Evolutionary conservation across 2,329 filamentous ascomycete genomes (phyloP), one percentile per base, ranked within the genome.

Genomic region (Cercospora sojina): DNA sequence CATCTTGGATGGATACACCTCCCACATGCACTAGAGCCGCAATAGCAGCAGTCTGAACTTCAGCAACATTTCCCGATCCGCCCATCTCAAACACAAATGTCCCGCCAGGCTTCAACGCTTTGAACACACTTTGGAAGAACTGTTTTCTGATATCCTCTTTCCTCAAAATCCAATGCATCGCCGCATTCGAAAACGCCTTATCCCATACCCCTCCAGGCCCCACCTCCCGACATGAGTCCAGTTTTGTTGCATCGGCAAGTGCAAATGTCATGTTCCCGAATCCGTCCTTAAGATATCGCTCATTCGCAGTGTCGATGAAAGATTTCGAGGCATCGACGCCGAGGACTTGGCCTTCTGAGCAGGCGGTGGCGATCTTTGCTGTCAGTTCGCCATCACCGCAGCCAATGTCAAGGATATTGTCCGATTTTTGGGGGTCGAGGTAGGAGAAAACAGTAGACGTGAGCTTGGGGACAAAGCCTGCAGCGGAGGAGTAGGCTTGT

Each of bases 21-120:
- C 86, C 83, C 1, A 83, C 81, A 16, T 81, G 75, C 1, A 79
- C 76, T 1, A 90, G 79, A 1, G 84, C 84, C 16, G 81, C 79
- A 3, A 88, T 77, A 7, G 90, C 78, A 1, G 86, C 86, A 0
- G 85, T 80, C 29, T 86, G 83, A 70, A 90, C 84, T 77, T 91
- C 89, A 1, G 82, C 79, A 0, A 90, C 83, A 76, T 91, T 91
- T 20, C 90, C 90, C 59, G 88, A 83, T 0, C 89, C 89, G 61
- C 90, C 89, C 86, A 89, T 89, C 77, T 92, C 90, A 72, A 91
- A 90, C 9, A 85, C 83, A 66, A 91, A 88, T 0, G 72, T 73
- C 1, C 87, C 89, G 10, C 83, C 83, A 0, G 85, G 83, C 35
- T 79, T 81, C 2, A 91, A 81, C 0, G 84, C 80, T 8, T 77